A percentile compares a stretch with the other conserved stretches of the same genome.
These are phyloP conservation scores for Alternaria atra DNA, from an alignment of 2,329 filamentous ascomycete species.

Conservation along the genomic window DNA sequence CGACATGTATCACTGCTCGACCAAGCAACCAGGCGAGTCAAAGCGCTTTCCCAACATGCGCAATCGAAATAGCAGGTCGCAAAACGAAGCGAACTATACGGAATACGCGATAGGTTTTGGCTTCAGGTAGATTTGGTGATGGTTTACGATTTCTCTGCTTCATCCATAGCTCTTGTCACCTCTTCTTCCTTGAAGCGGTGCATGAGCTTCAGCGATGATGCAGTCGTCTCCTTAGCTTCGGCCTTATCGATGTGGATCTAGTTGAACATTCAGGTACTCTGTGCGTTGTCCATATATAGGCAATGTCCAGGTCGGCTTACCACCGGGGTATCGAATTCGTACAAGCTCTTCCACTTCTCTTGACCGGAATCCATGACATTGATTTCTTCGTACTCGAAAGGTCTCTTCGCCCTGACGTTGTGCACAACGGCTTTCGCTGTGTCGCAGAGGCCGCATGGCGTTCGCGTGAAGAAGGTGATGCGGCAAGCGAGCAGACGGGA, in stretches of 20 bases:
- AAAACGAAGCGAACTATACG: too few relatives aligned
- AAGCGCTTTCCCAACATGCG: neutral
- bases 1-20: neutral
- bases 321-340: slow-evolving; percentile 84
- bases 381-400: slow-evolving; percentile 74
- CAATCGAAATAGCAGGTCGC: neutral
- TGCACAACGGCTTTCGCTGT: slow-evolving; percentile 74
- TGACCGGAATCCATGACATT: slow-evolving; percentile 72
- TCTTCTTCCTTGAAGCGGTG: slow-evolving; percentile 76
- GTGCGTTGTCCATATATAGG: slow-evolving; percentile 6
- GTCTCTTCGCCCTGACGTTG: slow-evolving; percentile 71
- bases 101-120: neutral
- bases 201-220: slow-evolving; percentile 75
- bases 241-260: slow-evolving; percentile 70
- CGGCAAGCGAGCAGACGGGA: slow-evolving; percentile 55
- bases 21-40: neutral
- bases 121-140: neutral
- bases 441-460: slow-evolving; percentile 75
- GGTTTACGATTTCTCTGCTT: slow-evolving; percentile 41
- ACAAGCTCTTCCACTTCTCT: slow-evolving; percentile 74
- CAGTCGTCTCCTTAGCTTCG: slow-evolving; percentile 59
- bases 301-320: slow-evolving; percentile 56
- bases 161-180: slow-evolving; percentile 74
- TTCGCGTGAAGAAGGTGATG: slow-evolving; percentile 78
- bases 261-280: slow-evolving; percentile 34